Percentiles rank a stretch among this genome's conserved stretches.
phyloP scores from a whole-genome alignment of 192 early-diverging fungal species.

The Radiomyces spectabilis region DNA sequence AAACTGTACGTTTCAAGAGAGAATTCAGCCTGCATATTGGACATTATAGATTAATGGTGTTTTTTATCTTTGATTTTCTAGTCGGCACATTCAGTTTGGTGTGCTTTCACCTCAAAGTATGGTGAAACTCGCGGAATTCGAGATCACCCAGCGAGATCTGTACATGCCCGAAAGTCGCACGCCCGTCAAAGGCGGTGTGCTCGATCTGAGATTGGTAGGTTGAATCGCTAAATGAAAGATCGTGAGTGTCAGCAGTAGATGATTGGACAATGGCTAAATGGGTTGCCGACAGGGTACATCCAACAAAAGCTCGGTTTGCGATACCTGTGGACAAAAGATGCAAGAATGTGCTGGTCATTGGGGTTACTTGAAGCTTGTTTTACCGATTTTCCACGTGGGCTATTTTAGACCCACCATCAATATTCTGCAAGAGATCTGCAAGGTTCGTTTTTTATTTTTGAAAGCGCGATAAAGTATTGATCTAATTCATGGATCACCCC shows the following conservation, averaged over 20 bases:
- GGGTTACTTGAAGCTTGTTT: slow-evolving; percentile 83
- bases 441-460: slow-evolving; percentile 49
- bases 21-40: neutral
- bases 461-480: no score
- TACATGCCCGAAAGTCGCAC: slow-evolving; percentile 63
- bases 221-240: neutral
- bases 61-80: slow-evolving; percentile 22
- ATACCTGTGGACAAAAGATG: slow-evolving; percentile 83
- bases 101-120: slow-evolving; percentile 85
- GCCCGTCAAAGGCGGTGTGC: slow-evolving; percentile 79
- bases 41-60: neutral
- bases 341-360: slow-evolving; percentile 96
- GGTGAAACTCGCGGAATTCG: slow-evolving; percentile 82
- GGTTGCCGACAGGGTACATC: slow-evolving; percentile 59
- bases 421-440: slow-evolving; percentile 96
- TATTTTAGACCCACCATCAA: slow-evolving; percentile 87
- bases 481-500: no score
- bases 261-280: neutral
- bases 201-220: slow-evolving; percentile 81
- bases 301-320: slow-evolving; percentile 75
- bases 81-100: slow-evolving; percentile 92
- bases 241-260: neutral
- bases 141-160: slow-evolving; percentile 85
- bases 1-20: slow-evolving; percentile 55
- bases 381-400: slow-evolving; percentile 98